These are phyloP conservation scores for Veloboletus limbatus DNA, from an alignment of 1,284 basidiomycete species.

Conservation along the genomic window DNA sequence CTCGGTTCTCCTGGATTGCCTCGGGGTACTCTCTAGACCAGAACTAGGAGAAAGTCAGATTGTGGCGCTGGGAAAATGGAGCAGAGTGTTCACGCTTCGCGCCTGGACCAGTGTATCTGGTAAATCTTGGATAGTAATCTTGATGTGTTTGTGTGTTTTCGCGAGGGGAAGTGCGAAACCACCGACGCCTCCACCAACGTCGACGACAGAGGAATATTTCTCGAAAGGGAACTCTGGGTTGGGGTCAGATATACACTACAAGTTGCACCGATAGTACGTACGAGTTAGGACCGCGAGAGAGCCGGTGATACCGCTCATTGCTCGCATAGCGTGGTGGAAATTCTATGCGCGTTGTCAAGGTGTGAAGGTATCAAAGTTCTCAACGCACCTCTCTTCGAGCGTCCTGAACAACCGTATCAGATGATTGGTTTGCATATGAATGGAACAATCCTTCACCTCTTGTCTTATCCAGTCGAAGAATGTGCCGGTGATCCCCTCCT, in stretches of 20 bases:
- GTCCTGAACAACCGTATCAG: constrained; percentile 9
- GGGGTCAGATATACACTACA: neutral
- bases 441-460: constrained; percentile 16
- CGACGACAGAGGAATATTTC: constrained; percentile 27
- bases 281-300: constrained; percentile 27
- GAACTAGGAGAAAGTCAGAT: constrained; percentile 14
- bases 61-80: no score
- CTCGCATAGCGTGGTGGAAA: constrained; percentile 28
- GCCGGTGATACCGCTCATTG: constrained; percentile 24
- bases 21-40: constrained; percentile 27
- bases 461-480: constrained; percentile 32
- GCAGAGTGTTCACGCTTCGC: constrained; percentile 17
- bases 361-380: neutral
- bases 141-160: constrained; percentile 24
- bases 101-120: constrained; percentile 26
- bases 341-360: constrained; percentile 8
- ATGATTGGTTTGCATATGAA: neutral
- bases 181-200: constrained; percentile 36
- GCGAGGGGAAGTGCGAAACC: constrained; percentile 30
- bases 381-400: constrained; percentile 19
- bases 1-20: constrained; percentile 22
- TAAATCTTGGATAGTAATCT: constrained; percentile 33
- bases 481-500: constrained; percentile 23
- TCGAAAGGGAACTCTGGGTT: constrained; percentile 29
- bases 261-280: constrained; percentile 6